Evolutionary conservation across 306 rosid genomes (phyloP).

Genomic region (Elaeagnus macrophylla): DNA sequence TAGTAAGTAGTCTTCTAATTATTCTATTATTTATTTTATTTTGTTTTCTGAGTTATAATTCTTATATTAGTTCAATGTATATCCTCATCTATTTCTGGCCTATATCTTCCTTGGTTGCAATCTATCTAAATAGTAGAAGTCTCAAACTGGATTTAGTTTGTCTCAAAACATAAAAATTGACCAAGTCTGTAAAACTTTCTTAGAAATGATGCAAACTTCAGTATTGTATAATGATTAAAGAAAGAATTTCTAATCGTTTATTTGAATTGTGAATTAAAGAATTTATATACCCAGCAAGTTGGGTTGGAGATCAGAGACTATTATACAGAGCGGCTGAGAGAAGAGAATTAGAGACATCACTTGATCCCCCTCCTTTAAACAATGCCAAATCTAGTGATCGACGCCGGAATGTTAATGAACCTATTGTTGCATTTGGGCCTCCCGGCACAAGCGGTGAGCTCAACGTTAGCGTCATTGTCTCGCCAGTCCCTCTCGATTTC

Average conservation of each 20-base stretch:
- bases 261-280: conserved; percentile 22
- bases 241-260: background rate
- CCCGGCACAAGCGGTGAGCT: conserved; percentile 84
- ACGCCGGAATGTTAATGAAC: conserved; percentile 47
- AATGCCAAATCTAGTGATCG: conserved; percentile 18
- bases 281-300: conserved; percentile 74
- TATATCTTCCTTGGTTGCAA: too few relatives aligned
- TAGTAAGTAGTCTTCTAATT: conserved; percentile 5
- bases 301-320: conserved; percentile 92
- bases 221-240: too few relatives aligned
- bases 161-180: too few relatives aligned
- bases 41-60: too few relatives aligned
- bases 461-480: conserved; percentile 82
- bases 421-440: conserved; percentile 76
- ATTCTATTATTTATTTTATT: background rate
- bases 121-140: too few relatives aligned
- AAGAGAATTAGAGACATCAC: conserved; percentile 54
- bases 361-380: conserved; percentile 66
- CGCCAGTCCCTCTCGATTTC: conserved; percentile 67
- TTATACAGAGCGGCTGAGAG: conserved; percentile 67
- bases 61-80: too few relatives aligned
- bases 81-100: too few relatives aligned
- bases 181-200: too few relatives aligned
- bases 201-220: too few relatives aligned
- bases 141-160: too few relatives aligned